phyloP scores from a whole-genome alignment of 108 stramenopile genomes.

The Cyclotella distinguenda region DNA sequence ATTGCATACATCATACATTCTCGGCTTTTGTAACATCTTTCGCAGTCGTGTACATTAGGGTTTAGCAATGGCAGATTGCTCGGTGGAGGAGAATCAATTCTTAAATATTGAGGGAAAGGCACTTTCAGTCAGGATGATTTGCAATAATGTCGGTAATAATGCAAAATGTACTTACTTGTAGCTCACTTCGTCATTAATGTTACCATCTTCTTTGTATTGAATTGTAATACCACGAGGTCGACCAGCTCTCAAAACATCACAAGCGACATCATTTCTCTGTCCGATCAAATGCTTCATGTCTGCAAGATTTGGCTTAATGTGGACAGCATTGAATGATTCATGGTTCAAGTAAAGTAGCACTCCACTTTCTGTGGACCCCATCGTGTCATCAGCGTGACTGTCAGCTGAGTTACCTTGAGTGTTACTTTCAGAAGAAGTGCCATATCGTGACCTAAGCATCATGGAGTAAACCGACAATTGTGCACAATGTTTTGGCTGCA shows the following conservation, averaged over 20 bases:
- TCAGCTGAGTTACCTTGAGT: not conserved
- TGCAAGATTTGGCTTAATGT: slow-evolving; percentile 60
- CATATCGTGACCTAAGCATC: slow-evolving; percentile 71
- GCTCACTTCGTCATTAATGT: slow-evolving; percentile 11
- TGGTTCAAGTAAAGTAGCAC: slow-evolving; percentile 80
- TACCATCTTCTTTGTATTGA: slow-evolving; percentile 47
- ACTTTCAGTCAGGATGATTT: not conserved
- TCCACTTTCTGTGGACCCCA: slow-evolving; percentile 58
- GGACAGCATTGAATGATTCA: slow-evolving; percentile 48
- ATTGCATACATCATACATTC: slow-evolving; percentile 88
- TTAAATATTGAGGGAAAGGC: no score
- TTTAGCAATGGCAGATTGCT: slow-evolving; percentile 64
- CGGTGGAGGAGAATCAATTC: slow-evolving; percentile 40
- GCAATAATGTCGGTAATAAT: not conserved
- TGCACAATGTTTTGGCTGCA: slow-evolving; percentile 70
- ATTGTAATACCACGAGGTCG: slow-evolving; percentile 67
- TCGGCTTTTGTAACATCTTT: slow-evolving; percentile 67
- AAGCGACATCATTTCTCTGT: slow-evolving; percentile 74
- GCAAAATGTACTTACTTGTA: not conserved
- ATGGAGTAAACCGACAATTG: slow-evolving; percentile 85
- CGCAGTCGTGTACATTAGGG: slow-evolving; percentile 51
- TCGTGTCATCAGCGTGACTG: not conserved
- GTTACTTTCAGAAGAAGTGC: slow-evolving; percentile 24
- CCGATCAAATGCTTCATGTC: slow-evolving; percentile 77
- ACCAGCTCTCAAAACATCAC: slow-evolving; percentile 50